Percentiles rank a stretch among this genome's conserved stretches.
phyloP scores from a whole-genome alignment of 441 rosid species.

The Erodium trifolium region DNA sequence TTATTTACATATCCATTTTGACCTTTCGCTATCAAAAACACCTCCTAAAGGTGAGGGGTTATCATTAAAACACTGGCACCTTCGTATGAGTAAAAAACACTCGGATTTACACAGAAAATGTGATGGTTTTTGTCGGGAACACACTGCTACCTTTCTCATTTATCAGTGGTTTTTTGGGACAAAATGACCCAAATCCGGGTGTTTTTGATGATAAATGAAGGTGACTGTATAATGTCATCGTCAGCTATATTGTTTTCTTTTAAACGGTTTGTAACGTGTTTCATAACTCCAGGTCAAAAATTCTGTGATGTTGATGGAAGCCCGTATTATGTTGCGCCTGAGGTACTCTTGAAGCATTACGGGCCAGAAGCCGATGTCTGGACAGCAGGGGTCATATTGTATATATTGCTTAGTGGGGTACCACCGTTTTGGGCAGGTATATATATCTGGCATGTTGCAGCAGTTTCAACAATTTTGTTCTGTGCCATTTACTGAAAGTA shows the following conservation, averaged over 20 bases:
- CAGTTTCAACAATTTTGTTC: slow-evolving; percentile 13
- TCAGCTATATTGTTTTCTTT: neutral
- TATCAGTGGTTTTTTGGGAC: too few relatives aligned
- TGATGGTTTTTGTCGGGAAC: too few relatives aligned
- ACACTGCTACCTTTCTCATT: too few relatives aligned
- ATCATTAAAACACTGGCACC: too few relatives aligned
- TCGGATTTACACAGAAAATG: too few relatives aligned
- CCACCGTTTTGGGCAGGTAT: slow-evolving; percentile 99
- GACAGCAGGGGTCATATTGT: slow-evolving; percentile 94
- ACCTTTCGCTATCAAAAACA: too few relatives aligned
- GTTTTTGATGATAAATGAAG: too few relatives aligned
- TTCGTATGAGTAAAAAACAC: too few relatives aligned
- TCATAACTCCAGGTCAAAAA: slow-evolving; percentile 47
- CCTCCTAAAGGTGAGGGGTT: too few relatives aligned
- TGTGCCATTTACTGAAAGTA: slow-evolving; percentile 13
- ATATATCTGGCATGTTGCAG: neutral
- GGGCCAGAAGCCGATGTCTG: slow-evolving; percentile 93
- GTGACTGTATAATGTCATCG: neutral
- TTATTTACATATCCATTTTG: too few relatives aligned
- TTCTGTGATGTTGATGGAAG: slow-evolving; percentile 90
- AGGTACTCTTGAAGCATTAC: slow-evolving; percentile 74
- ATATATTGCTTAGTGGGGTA: slow-evolving; percentile 78
- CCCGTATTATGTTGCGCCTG: slow-evolving; percentile 97
- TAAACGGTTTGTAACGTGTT: neutral
- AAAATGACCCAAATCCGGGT: too few relatives aligned